Evolutionary conservation across 805 yeast species (phyloP).

Genomic region (Saccharomycopsis sp.): DNA sequence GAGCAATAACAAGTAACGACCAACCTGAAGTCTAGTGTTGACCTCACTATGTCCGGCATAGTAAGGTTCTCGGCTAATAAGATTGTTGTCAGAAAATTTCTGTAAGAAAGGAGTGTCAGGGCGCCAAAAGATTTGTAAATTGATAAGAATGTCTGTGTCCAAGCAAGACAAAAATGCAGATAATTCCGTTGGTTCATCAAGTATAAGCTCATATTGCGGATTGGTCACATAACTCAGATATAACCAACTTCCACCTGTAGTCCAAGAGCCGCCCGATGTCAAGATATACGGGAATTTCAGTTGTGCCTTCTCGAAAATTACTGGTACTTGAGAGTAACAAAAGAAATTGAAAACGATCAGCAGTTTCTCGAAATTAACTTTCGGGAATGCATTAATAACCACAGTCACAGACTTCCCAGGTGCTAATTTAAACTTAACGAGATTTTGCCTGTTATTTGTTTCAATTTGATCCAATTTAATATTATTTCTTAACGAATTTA

Average conservation of each 20-base stretch:
- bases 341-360: not conserved
- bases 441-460: slow-evolving; percentile 32
- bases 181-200: slow-evolving; percentile 10
- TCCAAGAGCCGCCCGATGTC: slow-evolving; percentile 28
- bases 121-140: slow-evolving; percentile 39
- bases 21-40: slow-evolving; percentile 24
- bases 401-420: slow-evolving; percentile 29
- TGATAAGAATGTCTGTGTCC: slow-evolving; percentile 29
- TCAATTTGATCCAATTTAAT: slow-evolving; percentile 17
- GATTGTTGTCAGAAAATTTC: slow-evolving; percentile 27
- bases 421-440: slow-evolving; percentile 29
- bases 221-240: slow-evolving; percentile 40
- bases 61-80: slow-evolving; percentile 33
- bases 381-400: slow-evolving; percentile 16
- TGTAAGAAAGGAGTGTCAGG: slow-evolving; percentile 24
- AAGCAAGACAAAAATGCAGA: slow-evolving; percentile 23
- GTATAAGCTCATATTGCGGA: slow-evolving; percentile 42
- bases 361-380: not conserved
- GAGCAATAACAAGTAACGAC: slow-evolving; percentile 37
- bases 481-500: slow-evolving; percentile 23
- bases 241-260: slow-evolving; percentile 52
- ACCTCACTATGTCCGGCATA: slow-evolving; percentile 25
- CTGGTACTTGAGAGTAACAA: too few species aligned
- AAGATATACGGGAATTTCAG: slow-evolving; percentile 23
- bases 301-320: slow-evolving; percentile 29